A percentile compares a stretch with the other conserved stretches of the same genome.
Conservation (phyloP, 768 basidiomycete genomes). For the Collybia mongolica region DNA sequence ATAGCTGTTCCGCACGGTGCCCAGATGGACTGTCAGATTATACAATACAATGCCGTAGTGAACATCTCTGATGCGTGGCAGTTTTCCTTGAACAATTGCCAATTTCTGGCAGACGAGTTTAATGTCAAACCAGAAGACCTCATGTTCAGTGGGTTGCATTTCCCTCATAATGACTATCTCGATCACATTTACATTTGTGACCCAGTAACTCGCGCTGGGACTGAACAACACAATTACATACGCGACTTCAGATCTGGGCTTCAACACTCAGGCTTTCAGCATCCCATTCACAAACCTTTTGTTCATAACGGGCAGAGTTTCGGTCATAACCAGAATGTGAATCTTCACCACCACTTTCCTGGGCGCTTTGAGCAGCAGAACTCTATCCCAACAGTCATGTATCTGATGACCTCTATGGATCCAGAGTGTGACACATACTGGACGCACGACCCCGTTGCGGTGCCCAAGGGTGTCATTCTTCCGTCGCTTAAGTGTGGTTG, state of each 20-base stretch:
- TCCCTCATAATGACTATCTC: not conserved
- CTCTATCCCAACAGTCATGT: constrained; percentile 35
- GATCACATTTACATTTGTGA: not conserved
- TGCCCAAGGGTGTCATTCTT: constrained; percentile 3
- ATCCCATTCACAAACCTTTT: no score
- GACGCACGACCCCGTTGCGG: constrained; percentile 23
- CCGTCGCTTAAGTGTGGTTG: constrained; percentile 16
- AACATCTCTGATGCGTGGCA: constrained; percentile 36
- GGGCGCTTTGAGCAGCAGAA: constrained; percentile 14
- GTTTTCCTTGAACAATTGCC: constrained; percentile 30
- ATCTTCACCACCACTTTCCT: not conserved
- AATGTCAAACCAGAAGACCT: constrained; percentile 39
- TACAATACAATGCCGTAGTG: constrained; percentile 24
- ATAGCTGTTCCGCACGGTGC: constrained; percentile 35
- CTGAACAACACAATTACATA: constrained; percentile 13
- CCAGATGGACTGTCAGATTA: constrained; percentile 36
- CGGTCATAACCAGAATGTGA: no score
- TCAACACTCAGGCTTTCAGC: constrained; percentile 7
- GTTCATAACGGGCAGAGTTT: no score
- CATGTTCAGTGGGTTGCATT: constrained; percentile 33
- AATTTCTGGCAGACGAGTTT: constrained; percentile 25
- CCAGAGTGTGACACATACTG: constrained; percentile 34
- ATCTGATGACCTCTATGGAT: constrained; percentile 38
- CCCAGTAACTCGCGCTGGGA: constrained; percentile 39
- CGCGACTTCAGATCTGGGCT: constrained; percentile 4